Conservation (phyloP, 2,329 filamentous ascomycete genomes). For the Nothopassalora personata region DNA sequence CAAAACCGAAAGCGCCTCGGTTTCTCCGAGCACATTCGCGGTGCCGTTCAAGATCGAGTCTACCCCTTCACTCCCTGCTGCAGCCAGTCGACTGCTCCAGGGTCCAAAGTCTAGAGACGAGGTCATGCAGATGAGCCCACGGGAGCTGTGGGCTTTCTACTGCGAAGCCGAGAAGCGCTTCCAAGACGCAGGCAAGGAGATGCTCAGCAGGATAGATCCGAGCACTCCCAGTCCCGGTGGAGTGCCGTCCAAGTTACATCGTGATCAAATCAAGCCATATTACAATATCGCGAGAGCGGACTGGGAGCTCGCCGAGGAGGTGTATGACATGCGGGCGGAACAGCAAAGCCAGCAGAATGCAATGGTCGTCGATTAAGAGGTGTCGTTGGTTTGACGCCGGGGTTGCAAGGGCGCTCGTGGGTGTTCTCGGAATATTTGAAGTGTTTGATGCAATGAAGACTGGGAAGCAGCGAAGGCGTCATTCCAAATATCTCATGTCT, state of each 20-base stretch:
- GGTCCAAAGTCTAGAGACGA: neutral
- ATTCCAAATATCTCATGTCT: no score
- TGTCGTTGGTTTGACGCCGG: no score
- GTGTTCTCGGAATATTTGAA: no score
- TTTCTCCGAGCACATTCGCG: neutral
- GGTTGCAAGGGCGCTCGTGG: no score
- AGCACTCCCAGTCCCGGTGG: neutral
- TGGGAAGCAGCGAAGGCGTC: neutral
- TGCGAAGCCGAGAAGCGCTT: neutral
- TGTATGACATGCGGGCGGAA: neutral
- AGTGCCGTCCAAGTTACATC: neutral
- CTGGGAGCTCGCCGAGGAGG: neutral
- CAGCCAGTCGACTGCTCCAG: neutral
- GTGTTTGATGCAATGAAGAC: neutral
- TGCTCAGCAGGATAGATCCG: neutral
- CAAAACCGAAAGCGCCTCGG: neutral
- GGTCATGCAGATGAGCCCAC: neutral
- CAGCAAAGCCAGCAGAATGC: neutral
- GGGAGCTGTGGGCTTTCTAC: neutral
- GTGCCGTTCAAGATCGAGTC: neutral
- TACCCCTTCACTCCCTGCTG: neutral
- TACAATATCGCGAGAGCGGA: neutral
- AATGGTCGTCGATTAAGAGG: neutral
- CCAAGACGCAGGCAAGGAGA: neutral
- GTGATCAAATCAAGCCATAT: neutral